Conservation (phyloP, 192 early-diverging fungal species). For the Lobulomyces angularis region DNA sequence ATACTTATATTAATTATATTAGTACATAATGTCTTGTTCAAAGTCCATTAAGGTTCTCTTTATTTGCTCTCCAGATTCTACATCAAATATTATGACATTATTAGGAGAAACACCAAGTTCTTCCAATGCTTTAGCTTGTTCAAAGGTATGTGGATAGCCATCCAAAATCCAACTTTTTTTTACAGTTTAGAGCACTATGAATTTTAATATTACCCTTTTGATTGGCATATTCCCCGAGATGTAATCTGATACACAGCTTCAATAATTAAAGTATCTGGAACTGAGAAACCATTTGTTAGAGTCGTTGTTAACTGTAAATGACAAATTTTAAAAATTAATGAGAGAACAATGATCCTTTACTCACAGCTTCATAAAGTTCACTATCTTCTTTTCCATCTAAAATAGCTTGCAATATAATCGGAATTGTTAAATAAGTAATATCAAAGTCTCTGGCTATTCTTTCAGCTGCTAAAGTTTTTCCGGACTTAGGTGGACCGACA, state of each 20-base stretch:
- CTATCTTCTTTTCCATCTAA: slow-evolving; percentile 22
- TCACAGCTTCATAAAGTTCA: slow-evolving; percentile 8
- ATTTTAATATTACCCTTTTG: slow-evolving; percentile 22
- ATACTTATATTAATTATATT: too few relatives aligned
- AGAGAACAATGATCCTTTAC: not conserved
- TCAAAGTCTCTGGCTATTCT: slow-evolving; percentile 20
- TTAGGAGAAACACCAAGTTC: slow-evolving; percentile 27
- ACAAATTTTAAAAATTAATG: not conserved
- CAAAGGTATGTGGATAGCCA: slow-evolving; percentile 31
- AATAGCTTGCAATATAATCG: slow-evolving; percentile 20
- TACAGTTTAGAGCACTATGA: slow-evolving; percentile 1
- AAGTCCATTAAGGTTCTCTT: slow-evolving; percentile 10
- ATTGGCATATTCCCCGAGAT: slow-evolving; percentile 17
- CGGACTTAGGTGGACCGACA: slow-evolving; percentile 28
- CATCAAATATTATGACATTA: slow-evolving; percentile 20
- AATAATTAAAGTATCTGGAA: slow-evolving; percentile 19
- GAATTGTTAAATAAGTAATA: slow-evolving; percentile 23
- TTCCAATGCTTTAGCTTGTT: slow-evolving; percentile 31
- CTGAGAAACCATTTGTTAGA: slow-evolving; percentile 15
- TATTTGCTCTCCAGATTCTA: slow-evolving; percentile 11
- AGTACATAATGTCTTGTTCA: too few relatives aligned
- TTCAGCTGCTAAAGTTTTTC: slow-evolving; percentile 24
- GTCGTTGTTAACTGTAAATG: slow-evolving; percentile 11
- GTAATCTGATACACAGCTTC: slow-evolving; percentile 28
- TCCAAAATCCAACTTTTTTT: slow-evolving; percentile 35